Base-by-base conservation (phyloP, 352 stramenopile species). In the Globisporangium emineosum region DNA sequence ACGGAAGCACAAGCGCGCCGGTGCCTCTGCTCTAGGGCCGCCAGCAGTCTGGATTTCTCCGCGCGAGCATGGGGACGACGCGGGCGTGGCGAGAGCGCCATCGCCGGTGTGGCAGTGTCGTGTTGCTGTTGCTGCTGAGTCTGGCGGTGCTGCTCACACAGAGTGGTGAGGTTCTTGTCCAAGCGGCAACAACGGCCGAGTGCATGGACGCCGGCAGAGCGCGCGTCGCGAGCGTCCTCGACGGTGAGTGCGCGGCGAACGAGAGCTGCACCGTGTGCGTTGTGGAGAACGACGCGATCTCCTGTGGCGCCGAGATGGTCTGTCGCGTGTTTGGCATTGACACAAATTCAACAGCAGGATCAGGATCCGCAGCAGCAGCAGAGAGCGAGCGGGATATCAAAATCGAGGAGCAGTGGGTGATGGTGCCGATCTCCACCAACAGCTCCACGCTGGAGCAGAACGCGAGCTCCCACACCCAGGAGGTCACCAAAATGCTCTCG, bases 211-310 rank as follows among this genome's bases (percentile, higher is more conserved):
- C 59, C 17, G 47, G 32, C 49, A 57, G 42, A 37, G 29, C 37
- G 37, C 52, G 61, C 32, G 52, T 56, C 13, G 17, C 30, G 12
- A 43, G 40, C 5, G 5, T 50, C 12, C 10, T 40, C 2, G 60
- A 52, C 2, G n/a, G 4, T 32, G 51, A 50, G 52, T 66, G 61
- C 29, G 17, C 25, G 10, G 3, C 7, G 1, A 32, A 21, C 29
- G 23, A 55, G 52, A 60, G 27, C 21, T 66, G 61, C 51, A 29
- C 61, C 29, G 52, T 66, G 40, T 66, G 61, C 23, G 61, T 57
- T 7, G 25, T 61, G 13, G 59, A 58, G 49, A 47, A 40, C 19
- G 60, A 27, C 9, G 17, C 33, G 19, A 23, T 43, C 7, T 17
- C 42, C 6, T 66, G 61, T 5, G 61, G 37, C 2, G n/a, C 29